These are phyloP conservation scores for Phytophthora macrochlamydospora DNA, from an alignment of 352 stramenopile species.

Conservation along the genomic window DNA sequence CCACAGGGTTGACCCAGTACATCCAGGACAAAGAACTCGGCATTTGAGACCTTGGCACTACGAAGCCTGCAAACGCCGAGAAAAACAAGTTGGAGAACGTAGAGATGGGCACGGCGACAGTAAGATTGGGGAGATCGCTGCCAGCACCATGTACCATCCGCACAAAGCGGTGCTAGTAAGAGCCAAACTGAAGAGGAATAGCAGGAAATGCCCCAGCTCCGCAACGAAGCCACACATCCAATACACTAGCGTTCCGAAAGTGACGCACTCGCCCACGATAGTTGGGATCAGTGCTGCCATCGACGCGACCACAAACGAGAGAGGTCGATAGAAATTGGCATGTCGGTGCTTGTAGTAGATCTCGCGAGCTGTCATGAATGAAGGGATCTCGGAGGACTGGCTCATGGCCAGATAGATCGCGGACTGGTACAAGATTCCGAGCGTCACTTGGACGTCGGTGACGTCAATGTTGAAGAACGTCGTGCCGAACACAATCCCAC, in stretches of 20 bases:
- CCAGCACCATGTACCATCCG: constrained; percentile 30
- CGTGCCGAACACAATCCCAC: constrained; percentile 41
- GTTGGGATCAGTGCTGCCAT: constrained; percentile 16
- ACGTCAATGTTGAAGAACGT: constrained; percentile 32
- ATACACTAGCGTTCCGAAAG: constrained; percentile 84
- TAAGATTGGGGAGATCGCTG: constrained; percentile 24
- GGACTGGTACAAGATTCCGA: constrained; percentile 77
- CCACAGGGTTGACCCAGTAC: constrained; percentile 20
- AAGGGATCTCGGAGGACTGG: constrained; percentile 62
- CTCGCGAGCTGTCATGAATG: constrained; percentile 56
- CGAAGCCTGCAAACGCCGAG: constrained; percentile 45
- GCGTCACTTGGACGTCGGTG: constrained; percentile 36
- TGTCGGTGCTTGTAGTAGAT: constrained; percentile 81
- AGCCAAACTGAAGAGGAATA: constrained; percentile 24
- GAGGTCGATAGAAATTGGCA: constrained; percentile 69
- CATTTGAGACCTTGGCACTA: constrained; percentile 38
- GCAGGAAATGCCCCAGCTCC: constrained; percentile 10
- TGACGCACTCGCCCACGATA: constrained; percentile 46
- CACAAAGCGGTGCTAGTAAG: constrained; percentile 20
- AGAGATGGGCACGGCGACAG: constrained; percentile 32
- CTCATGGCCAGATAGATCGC: constrained; percentile 76
- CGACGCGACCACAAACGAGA: constrained; percentile 57
- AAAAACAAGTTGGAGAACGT: constrained; percentile 32
- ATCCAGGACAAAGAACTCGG: constrained; percentile 43
- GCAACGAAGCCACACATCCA: constrained; percentile 80